Evolutionary conservation across 23 red algal species (phyloP).

Genomic region (Gracilaria domingensis): DNA sequence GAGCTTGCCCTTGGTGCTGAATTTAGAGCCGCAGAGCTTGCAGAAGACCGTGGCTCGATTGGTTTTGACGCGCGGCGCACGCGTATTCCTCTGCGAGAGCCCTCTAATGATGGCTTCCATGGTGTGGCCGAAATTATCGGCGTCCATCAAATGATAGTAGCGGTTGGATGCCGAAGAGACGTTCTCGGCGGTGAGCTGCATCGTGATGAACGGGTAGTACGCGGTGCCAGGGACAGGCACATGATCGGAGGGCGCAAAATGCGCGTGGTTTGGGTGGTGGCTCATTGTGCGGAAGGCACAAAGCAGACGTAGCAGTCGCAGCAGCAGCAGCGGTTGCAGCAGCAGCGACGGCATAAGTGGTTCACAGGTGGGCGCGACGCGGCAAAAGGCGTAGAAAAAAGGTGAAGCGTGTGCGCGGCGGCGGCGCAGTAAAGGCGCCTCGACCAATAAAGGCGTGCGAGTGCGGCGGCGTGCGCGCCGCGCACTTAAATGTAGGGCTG

Average conservation of each 20-base stretch:
- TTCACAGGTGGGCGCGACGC: too few relatives aligned
- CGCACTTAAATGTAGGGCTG: too few relatives aligned
- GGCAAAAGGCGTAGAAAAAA: not conserved
- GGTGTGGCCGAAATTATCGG: not conserved
- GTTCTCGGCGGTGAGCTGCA: not conserved
- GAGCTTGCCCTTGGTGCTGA: conserved; percentile 37
- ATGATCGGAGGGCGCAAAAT: not conserved
- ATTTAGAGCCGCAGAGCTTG: conserved; percentile 49
- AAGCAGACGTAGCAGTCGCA: not conserved
- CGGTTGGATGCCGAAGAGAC: not conserved
- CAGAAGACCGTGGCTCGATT: not conserved
- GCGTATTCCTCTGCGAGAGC: not conserved
- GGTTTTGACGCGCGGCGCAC: not conserved
- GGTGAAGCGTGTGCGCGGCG: not conserved
- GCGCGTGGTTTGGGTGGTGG: too few relatives aligned
- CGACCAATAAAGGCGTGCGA: not conserved
- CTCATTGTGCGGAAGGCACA: too few relatives aligned
- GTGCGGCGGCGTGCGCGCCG: not conserved
- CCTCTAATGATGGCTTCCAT: conserved; percentile 5
- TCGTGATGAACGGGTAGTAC: not conserved
- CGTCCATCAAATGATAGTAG: not conserved
- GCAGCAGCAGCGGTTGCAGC: not conserved
- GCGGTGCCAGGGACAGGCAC: not conserved
- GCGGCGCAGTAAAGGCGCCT: not conserved
- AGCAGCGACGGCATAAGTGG: not conserved